These are phyloP conservation scores for Phoenix dactylifera DNA, from an alignment of 176 grass and related monocot genomes.

Conservation along the genomic window DNA sequence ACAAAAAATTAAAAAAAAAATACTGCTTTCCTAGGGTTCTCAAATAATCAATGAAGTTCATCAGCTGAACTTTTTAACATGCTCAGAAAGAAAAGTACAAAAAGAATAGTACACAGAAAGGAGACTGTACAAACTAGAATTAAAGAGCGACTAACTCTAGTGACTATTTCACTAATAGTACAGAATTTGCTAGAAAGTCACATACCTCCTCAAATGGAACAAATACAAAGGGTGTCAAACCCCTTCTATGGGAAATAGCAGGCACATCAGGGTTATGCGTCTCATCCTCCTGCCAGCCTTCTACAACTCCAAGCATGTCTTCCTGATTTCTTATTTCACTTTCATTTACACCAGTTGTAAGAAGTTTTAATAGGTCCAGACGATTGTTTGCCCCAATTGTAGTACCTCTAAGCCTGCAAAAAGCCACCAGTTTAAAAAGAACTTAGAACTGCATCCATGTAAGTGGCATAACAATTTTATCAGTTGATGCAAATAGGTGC, in stretches of 20 bases:
- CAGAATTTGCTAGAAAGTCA: not conserved
- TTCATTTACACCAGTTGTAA: constrained; percentile 80
- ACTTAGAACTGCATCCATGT: not conserved
- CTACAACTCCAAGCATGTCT: constrained; percentile 60
- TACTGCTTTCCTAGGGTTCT: no score
- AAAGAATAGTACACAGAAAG: no score
- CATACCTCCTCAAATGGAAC: constrained; percentile 90
- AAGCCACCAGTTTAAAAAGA: constrained; percentile 1
- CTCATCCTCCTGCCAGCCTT: constrained; percentile 85
- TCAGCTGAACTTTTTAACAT: no score
- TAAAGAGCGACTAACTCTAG: not conserved
- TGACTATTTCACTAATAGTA: not conserved
- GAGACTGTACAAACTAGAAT: not conserved
- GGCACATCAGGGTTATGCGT: constrained; percentile 85
- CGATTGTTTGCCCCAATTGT: constrained; percentile 73
- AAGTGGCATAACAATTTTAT: no score
- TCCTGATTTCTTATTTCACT: constrained; percentile 58
- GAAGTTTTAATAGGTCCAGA: constrained; percentile 74
- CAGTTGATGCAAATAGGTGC: no score
- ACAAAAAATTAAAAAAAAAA: no score
- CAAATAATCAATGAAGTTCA: no score
- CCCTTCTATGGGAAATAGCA: constrained; percentile 74
- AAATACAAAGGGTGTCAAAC: constrained; percentile 81
- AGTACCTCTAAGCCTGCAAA: constrained; percentile 77
- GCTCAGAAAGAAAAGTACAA: no score